Percentiles rank a stretch among this genome's conserved stretches.
Evolutionary conservation across 73 alveolate species (phyloP).

Genomic region (Paramecium pentaurelia): DNA sequence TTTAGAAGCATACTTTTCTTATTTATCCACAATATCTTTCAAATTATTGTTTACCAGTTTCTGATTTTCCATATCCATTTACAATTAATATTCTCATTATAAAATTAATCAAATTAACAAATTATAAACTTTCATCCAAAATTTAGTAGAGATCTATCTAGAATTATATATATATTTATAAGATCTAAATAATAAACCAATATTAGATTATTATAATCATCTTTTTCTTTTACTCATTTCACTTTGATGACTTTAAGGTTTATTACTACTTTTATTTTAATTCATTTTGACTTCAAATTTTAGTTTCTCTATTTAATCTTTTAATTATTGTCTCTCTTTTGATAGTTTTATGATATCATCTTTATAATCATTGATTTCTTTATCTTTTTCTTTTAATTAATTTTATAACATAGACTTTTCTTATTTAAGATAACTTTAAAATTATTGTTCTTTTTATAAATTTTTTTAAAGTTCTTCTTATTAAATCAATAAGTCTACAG

Average conservation of each 20-base stretch:
- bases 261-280: neutral
- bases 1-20: neutral
- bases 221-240: neutral
- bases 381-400: neutral
- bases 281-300: neutral
- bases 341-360: neutral
- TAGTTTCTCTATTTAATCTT: neutral
- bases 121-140: neutral
- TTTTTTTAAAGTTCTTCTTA: neutral
- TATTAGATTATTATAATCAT: neutral
- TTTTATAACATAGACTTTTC: neutral
- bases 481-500: neutral
- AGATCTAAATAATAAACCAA: neutral
- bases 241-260: neutral
- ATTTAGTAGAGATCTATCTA: neutral
- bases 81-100: slow-evolving; percentile 48
- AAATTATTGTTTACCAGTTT: slow-evolving; percentile 2
- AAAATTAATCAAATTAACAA: neutral
- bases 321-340: neutral
- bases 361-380: neutral
- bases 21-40: slow-evolving; percentile 14
- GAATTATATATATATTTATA: neutral
- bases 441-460: neutral
- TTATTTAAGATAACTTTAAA: neutral
- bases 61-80: slow-evolving; percentile 27